These are phyloP conservation scores for Cryptococcus sp. DNA, from an alignment of 1,284 basidiomycete species.

Conservation along the genomic window DNA sequence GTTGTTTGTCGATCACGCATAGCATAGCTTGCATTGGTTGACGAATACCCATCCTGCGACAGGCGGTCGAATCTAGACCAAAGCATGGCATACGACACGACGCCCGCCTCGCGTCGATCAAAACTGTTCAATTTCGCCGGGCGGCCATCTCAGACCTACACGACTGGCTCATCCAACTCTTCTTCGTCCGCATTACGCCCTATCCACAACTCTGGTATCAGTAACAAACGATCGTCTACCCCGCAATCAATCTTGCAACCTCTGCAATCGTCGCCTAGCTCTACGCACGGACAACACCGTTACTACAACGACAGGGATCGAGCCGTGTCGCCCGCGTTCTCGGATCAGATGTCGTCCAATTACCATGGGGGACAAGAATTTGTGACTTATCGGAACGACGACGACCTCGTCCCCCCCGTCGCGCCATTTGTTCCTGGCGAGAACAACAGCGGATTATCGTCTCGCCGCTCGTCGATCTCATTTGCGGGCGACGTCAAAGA, in stretches of 20 bases:
- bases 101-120: neutral
- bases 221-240: neutral
- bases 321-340: constrained; percentile 13
- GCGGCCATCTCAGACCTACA: neutral
- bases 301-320: constrained; percentile 1
- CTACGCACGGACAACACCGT: neutral
- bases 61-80: no score
- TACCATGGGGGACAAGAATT: constrained; percentile 21
- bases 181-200: neutral
- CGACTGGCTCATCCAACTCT: neutral
- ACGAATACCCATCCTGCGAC: no score
- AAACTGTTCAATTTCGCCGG: neutral
- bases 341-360: constrained; percentile 20
- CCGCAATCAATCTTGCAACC: neutral
- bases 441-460: constrained; percentile 10
- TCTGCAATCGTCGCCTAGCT: neutral
- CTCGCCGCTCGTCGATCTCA: constrained; percentile 24
- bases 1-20: no score
- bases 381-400: constrained; percentile 28
- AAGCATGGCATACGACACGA: no score
- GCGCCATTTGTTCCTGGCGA: constrained; percentile 32
- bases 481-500: constrained; percentile 21
- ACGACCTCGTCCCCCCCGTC: constrained; percentile 32
- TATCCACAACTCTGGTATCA: neutral
- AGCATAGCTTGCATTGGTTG: no score